A percentile compares a stretch with the other conserved stretches of the same genome.
Conservation (phyloP, 176 grass and related monocot genomes). For the Triticum aestivum region IWGSC_CS_RefSeq_v2.1 NC_057797.1:452494738-452495237, state of each 20-base stretch:
- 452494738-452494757: too few species aligned
- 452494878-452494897: too few species aligned
- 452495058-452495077: slow-evolving; percentile 44
- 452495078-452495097: slow-evolving; percentile 61
- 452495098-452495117: slow-evolving; percentile 50
- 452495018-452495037: slow-evolving; percentile 69
- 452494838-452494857: too few species aligned
- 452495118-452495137: not conserved
- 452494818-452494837: too few species aligned
- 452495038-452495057: slow-evolving; percentile 53
- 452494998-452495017: slow-evolving; percentile 48
- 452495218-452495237: slow-evolving; percentile 61
- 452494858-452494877: too few species aligned
- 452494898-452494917: too few species aligned
- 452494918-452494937: too few species aligned
- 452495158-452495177: not conserved
- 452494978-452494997: slow-evolving; percentile 53
- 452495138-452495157: not conserved
- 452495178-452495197: not conserved
- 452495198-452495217: not conserved
- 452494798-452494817: too few species aligned
- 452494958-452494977: not conserved
- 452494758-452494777: too few species aligned
- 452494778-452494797: too few species aligned
- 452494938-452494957: not conserved